phyloP scores from a whole-genome alignment of 2,329 filamentous ascomycete species.

The Colletotrichum sp. region DNA sequence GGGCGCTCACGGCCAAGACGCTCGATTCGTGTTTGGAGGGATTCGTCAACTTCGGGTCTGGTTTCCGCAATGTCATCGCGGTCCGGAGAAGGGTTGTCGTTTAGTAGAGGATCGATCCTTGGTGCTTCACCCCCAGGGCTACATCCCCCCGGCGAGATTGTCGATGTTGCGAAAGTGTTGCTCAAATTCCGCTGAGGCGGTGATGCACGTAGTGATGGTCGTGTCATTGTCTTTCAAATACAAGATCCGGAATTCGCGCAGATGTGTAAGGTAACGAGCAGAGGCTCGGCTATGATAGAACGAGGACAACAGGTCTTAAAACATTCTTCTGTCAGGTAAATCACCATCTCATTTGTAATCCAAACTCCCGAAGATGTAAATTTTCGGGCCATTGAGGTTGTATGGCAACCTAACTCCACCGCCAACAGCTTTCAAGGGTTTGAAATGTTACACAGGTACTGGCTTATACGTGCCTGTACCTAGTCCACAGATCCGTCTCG shows the following conservation, averaged over 20 bases:
- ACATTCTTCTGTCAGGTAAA: neutral
- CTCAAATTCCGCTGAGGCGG: neutral
- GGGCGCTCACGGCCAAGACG: neutral
- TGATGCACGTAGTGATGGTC: fast-evolving
- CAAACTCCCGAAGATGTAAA: neutral
- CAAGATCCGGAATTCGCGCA: neutral
- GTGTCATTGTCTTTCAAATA: neutral
- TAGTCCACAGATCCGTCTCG: neutral
- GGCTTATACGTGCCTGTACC: neutral
- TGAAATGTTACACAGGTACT: neutral
- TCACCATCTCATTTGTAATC: neutral
- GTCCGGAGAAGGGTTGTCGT: neutral
- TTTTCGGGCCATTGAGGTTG: neutral
- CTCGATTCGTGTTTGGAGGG: neutral
- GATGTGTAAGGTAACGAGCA: neutral
- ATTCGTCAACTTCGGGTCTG: neutral
- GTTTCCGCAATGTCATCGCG: neutral
- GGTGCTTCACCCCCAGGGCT: too few relatives aligned
- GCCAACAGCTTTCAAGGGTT: neutral
- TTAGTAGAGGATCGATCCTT: too few relatives aligned
- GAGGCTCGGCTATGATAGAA: neutral
- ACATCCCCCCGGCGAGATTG: neutral
- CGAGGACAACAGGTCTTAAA: neutral
- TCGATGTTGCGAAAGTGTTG: neutral
- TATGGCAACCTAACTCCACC: fast-evolving